Evolutionary conservation across 306 rosid species (phyloP), one percentile per base, ranked within the genome.

Genomic region (Macrotyloma uniflorum): DNA sequence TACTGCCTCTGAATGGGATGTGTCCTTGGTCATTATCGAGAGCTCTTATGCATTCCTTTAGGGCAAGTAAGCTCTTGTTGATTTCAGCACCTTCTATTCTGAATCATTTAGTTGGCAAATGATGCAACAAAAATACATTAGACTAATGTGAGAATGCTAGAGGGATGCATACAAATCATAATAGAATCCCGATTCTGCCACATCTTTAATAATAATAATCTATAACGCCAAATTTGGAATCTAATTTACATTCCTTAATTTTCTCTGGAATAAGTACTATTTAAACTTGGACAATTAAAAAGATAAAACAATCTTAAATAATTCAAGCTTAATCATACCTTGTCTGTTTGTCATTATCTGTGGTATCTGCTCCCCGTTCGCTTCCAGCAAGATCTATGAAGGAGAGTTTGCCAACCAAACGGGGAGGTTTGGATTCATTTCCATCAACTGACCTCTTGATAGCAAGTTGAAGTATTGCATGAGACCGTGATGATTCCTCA

Each of bases 21-120:
- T 93, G 99, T 33, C 98, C 98, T 85, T 96, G 99, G 87, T 96
- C 99, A 75, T 90, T 96, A 83, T 96, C 99, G 72, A 96, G 99
- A 80, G 99, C 99, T 88, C 99, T 88, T 50, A 93, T 96, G 82
- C 99, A 96, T 85, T 96, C 99, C 85, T 96, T 96, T 28, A 96
- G 82, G 71, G 99, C 99, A 33, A 96, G 98, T 89, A 96, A 93
- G 90, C 99, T 96, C 87, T 96, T 96, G 14, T 96, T 96, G 85
- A 96, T 96, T 83, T 96, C 99, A 86, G 99, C 99, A 77, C 99
- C 99, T 90, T 96, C 99, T 87, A 96, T 96, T 80, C 99, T 96
- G 98, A 90, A 83, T 61, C 72, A 80, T 20, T 73, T 26, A 70
- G 55, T 85, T 82, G 43, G 79, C 71, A 77, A 58, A 47, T 35